Base-by-base conservation (phyloP, 768 basidiomycete genomes). In the Amanita phalloides region DNA sequence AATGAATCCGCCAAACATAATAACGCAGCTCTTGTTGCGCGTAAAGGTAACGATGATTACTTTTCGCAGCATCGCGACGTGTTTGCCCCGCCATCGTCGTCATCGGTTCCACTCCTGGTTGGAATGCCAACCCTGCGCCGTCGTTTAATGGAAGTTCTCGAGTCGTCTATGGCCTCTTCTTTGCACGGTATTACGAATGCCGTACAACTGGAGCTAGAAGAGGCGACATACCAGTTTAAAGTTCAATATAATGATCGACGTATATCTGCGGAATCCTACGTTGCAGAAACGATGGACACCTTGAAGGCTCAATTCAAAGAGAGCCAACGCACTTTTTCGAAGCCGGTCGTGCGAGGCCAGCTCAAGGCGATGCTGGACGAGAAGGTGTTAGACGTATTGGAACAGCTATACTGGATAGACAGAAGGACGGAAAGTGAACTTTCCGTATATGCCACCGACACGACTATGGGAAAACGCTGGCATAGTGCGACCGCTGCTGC, bases 211-310 rank as follows among this genome's bases (percentile, higher is more conserved):
- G 96, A 99, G 64, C 75, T 99, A 7, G 96, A 99, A 66, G 96
- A 98, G 61, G 84, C 96, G 2, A 85, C 84, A 10, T 99, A 99
- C 65, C 96, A 98, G 66, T 99, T 99, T 80, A 99, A 99, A 69
- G 96, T 99, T 2, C 87, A 94, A 65, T 91, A 90, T 70, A 99
- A 99, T 62, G 96, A 99, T 68, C 83, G 91, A 21, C 79, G 90
- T 21, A 89, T 97, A 54, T 86, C 89, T 1, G 84, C 96, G 9
- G 96, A 99, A 66, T 93, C 91, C 1, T 99, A 99, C 64, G 90
- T 99, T 45, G 94, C 96, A 6, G 96, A 98, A 69, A 93, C 94
- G 2, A 85, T 98, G 68, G 96, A 99, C 62, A 73, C 78, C 5
- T 80, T 99, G 56, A 99, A 99, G 69, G 76, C 77, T 0, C 81